Conservation (phyloP, 768 basidiomycete species). For the Nidularia pulvinata region DNA sequence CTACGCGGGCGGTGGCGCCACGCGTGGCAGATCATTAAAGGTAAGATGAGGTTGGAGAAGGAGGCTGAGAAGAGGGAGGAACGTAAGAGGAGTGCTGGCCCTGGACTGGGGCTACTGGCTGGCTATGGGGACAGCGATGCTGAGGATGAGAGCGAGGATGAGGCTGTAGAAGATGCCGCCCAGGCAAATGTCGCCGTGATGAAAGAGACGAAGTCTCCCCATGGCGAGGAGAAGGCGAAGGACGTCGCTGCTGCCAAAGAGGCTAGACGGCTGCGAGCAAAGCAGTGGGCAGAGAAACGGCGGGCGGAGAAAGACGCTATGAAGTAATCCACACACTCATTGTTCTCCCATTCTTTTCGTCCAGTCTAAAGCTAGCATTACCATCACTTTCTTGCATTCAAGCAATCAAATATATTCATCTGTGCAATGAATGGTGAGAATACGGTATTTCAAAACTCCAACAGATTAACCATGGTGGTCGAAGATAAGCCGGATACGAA, state of each 20-base stretch:
- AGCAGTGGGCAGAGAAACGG: constrained; percentile 57
- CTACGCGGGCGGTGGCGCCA: constrained; percentile 73
- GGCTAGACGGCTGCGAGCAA: constrained; percentile 53
- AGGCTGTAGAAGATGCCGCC: background rate
- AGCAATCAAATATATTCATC: too few species aligned
- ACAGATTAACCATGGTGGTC: too few species aligned
- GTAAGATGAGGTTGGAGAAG: constrained; percentile 32
- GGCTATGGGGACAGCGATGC: constrained; percentile 62
- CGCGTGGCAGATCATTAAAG: constrained; percentile 61
- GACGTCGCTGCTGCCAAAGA: constrained; percentile 30
- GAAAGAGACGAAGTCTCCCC: too few species aligned
- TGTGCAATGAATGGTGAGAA: too few species aligned
- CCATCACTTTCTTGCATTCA: too few species aligned
- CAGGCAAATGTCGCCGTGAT: background rate
- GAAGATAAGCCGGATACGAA: too few species aligned
- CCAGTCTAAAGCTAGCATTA: too few species aligned
- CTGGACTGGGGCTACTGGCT: constrained; percentile 50
- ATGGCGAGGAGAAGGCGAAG: background rate
- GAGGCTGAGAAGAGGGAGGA: constrained; percentile 19
- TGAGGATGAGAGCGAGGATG: constrained; percentile 23
- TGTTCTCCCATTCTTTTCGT: too few species aligned
- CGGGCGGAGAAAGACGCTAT: constrained; percentile 13
- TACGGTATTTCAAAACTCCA: too few species aligned
- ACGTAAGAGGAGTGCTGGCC: constrained; percentile 18
- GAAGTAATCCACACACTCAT: background rate